Base-by-base conservation (phyloP, 2,329 filamentous ascomycete genomes). In the Xylaria sp. region DNA sequence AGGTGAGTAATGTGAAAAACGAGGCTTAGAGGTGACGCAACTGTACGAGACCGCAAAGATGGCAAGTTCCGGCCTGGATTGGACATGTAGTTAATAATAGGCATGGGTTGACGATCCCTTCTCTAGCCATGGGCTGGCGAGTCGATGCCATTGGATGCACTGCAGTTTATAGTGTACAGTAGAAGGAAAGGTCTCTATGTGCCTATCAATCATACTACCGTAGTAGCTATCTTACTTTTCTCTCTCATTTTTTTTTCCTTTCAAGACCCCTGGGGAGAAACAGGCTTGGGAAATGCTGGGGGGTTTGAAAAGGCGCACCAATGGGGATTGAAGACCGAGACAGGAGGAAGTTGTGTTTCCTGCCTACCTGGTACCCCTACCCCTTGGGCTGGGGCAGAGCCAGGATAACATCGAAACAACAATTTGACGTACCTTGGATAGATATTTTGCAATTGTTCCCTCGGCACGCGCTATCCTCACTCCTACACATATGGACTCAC, bases 11-110 rank as follows among this genome's bases (percentile, higher is more conserved):
- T 33, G 28, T 25, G 21, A 8, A 28, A 54, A 50, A 60, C 37
- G 37, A 63, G 56, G 60, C 60, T 55, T 55, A 51, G 37, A 28
- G 35, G 42, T 50, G 54, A 47, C 21, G 47, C 25, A 53, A 7
- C n/a, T 46, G 15, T 14, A 15, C 17, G 37, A n/a, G 3, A 50
- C 33, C 28, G 46, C 7, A 63, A 51, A 28, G 31, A 28, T 40
- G 56, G 40, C 40, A 19, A 45, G 46, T 46, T 35, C 15, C 21
- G 35, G 25, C 28, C 28, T 31, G 31, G 43, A 57, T 51, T 61
- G 61, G 57, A 31, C 12, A 15, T 52, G 38, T 35, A 37, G 38
- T 40, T 51, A 38, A 11, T 50, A 49, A 55, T 37, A 17, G 31
- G 21, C 33, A 55, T 55, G 23, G 43, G 38, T 19, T 45, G 28